Evolutionary conservation across 129 eudicot species (phyloP).

Genomic region (Flaveria sonorensis): DNA sequence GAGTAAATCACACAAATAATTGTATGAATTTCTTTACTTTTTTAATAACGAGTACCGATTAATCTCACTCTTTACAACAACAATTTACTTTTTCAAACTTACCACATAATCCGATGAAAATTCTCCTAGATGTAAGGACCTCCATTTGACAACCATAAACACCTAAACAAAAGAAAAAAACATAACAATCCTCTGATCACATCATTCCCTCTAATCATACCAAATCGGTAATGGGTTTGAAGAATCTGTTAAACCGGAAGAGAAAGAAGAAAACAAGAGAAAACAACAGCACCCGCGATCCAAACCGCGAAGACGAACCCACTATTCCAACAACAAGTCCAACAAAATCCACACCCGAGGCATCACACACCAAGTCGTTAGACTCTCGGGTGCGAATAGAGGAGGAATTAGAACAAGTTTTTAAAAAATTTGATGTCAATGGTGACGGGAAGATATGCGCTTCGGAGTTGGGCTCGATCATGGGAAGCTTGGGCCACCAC

Average conservation of each 20-base stretch:
- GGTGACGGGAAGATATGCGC: conserved; percentile 71
- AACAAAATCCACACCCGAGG: conserved; percentile 1
- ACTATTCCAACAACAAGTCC: not conserved
- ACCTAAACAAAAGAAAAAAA: not conserved
- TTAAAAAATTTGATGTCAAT: conserved; percentile 69
- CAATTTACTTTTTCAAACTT: not conserved
- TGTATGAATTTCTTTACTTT: too few relatives aligned
- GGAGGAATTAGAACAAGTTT: conserved; percentile 72
- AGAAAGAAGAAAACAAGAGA: conserved; percentile 34
- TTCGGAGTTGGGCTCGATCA: conserved; percentile 62
- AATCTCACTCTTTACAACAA: not conserved
- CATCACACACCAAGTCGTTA: conserved; percentile 22
- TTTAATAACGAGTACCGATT: too few relatives aligned
- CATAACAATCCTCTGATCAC: not conserved
- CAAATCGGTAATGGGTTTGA: conserved; percentile 46
- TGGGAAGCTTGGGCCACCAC: conserved; percentile 65
- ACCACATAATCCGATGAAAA: not conserved
- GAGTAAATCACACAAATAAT: too few relatives aligned
- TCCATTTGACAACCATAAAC: not conserved
- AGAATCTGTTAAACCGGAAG: conserved; percentile 42
- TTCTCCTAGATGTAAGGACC: not conserved
- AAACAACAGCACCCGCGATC: conserved; percentile 16
- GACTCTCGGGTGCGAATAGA: conserved; percentile 47
- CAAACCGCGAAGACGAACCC: conserved; percentile 15
- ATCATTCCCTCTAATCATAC: not conserved